Conservation (phyloP, 208 protist genomes). For the Crithidia sp. region DNA sequence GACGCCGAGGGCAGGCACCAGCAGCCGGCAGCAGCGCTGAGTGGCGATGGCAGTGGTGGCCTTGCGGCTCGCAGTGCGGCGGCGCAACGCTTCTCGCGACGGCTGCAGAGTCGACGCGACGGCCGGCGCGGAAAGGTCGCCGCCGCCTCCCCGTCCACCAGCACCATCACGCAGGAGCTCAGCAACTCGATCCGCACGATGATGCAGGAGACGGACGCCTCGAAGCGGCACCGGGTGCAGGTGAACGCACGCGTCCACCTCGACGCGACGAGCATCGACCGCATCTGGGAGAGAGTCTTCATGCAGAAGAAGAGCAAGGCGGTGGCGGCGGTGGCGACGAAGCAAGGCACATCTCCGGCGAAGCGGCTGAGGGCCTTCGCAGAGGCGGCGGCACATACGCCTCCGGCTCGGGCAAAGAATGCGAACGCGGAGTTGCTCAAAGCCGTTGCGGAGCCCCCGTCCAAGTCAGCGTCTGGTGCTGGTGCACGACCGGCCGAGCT, state of each 20-base stretch:
- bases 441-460: neutral
- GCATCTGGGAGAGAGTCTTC: slow-evolving; percentile 34
- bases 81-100: neutral
- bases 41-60: neutral
- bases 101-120: neutral
- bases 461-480: neutral
- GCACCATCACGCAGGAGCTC: neutral
- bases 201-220: slow-evolving; percentile 23
- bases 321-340: slow-evolving; percentile 2
- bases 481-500: neutral
- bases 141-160: neutral
- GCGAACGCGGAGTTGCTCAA: neutral
- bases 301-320: slow-evolving; percentile 16
- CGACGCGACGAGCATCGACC: slow-evolving; percentile 33
- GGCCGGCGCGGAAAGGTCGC: neutral
- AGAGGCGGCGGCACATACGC: slow-evolving; percentile 5
- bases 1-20: no score
- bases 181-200: slow-evolving; percentile 4
- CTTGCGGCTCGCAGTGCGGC: neutral
- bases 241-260: slow-evolving; percentile 28
- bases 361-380: slow-evolving; percentile 15
- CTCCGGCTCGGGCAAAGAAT: neutral
- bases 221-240: slow-evolving; percentile 29
- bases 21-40: neutral
- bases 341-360: neutral